Base-by-base conservation (phyloP, 2,329 filamentous ascomycete species). In the Aureobasidium sp. region DNA sequence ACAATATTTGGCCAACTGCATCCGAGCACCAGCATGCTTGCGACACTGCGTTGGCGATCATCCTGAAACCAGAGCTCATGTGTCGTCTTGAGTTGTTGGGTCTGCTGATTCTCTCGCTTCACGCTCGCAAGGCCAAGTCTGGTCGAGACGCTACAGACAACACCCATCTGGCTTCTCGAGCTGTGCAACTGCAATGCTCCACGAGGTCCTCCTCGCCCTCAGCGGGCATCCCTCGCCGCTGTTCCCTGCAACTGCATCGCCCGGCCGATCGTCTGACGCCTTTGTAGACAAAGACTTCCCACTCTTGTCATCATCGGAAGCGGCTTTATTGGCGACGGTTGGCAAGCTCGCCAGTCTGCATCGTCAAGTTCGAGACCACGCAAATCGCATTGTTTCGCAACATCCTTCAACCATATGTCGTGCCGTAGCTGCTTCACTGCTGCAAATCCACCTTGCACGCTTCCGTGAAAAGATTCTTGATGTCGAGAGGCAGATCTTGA, bases 121-220 rank as follows among this genome's bases (percentile, higher is more conserved):
- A 62, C 59, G 39, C 48, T 22, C 59, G 59, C 22, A 52, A 62
- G 42, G 48, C 59, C 34, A 60, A 42, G 22, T 29, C 57, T 20
- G 22, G 34, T 42, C 57, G 45, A 14, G 36, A 36, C 45, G 8
- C 6, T 34, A 4, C 36, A 41, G 57, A 49, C 57, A n/a, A 51
- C 57, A 25, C 11, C 25, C 57, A 49, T 41, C 37, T 42, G 22
- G 25, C 57, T 31, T 47, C 55, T 39, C 55, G 55, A 42, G 34
- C 42, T 27, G 55, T 58, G 36, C 56, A 59, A 2, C 34, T 59
- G 56, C 45, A 68, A 99, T 99, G 94, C 89, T 99, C 75, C 94
- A 97, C 84, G 94, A 99, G 82, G 91, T 99, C 79, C 86, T 97
- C 76, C 87, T 99, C 76, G 93, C 92, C 75, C 87, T 97, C 76